Base-by-base conservation (phyloP, 352 stramenopile species). In the Pythium pectinolyticum region DNA sequence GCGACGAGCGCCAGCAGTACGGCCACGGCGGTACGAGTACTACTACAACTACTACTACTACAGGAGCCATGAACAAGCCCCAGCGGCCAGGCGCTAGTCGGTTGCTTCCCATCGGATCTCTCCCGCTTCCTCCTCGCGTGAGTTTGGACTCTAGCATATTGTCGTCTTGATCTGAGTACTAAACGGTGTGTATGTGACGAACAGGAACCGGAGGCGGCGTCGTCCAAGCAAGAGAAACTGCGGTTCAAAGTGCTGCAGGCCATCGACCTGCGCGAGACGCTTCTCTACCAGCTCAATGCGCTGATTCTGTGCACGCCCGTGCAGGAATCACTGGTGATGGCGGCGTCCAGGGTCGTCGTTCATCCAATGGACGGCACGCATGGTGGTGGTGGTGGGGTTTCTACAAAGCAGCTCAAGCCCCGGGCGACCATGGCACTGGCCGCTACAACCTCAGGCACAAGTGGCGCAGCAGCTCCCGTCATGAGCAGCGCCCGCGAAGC, bases 401-500 rank as follows among this genome's bases (percentile, higher is more conserved):
- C n/a, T n/a, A n/a, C n/a, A n/a, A n/a, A n/a, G n/a, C 48, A 41
- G 10, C 63, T 69, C 10, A 73, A 73, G 20, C 66, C 66, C 15
- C 46, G 57, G 10, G 39, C 54, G 14, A 69, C 47, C 8, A 73
- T 73, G 66, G 49, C 40, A 30, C 41, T 73, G 10, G 61, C 61
- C 7, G 11, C 54, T 15, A 46, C 52, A 40, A 56, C 22, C 24
- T 31, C 31, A 31, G 14, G 24, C 22, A 19, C 39, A 47, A 25
- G 9, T 19, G 34, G 14, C 48, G 20, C 25, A 49, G 50, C 11
- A n/a, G 61, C 41, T 2, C 69, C 71, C 25, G 60, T 67, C 19
- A 88, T 92, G 80, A 90, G 73, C 49, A 90, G 89, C 30, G 52
- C 78, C 9, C 80, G 80, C 10, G 82, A 92, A 66, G 80, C 81